Evolutionary conservation across 2,329 filamentous ascomycete species (phyloP).

Genomic region (Cladophialophora carrionii): DNA sequence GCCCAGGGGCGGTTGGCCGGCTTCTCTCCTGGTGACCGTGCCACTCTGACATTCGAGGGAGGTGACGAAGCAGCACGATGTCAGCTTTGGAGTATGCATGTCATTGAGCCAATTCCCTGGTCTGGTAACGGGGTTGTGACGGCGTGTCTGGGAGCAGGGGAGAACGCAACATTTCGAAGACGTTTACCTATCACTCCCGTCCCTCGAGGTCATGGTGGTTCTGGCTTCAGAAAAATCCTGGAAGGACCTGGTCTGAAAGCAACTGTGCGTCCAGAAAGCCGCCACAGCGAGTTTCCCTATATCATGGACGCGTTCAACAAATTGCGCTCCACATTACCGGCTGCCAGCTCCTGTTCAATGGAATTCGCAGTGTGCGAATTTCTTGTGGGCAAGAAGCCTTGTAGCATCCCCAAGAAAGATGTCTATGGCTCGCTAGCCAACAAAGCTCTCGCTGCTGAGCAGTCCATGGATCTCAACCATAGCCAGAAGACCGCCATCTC

Average conservation of each 20-base stretch:
- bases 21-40: background rate
- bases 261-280: constrained; percentile 2
- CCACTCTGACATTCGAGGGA: background rate
- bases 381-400: background rate
- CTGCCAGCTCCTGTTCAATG: background rate
- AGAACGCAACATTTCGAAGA: background rate
- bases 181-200: background rate
- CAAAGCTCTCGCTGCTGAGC: constrained; percentile 9
- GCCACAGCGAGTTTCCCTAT: constrained; percentile 16
- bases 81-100: background rate
- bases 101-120: background rate
- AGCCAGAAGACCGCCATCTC: constrained; percentile 22
- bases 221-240: background rate
- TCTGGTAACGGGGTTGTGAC: background rate
- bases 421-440: constrained; percentile 20
- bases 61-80: too few species aligned
- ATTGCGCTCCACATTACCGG: background rate
- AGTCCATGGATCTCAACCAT: constrained; percentile 22
- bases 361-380: background rate
- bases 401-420: background rate
- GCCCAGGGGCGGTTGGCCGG: background rate
- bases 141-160: background rate
- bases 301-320: constrained; percentile 1
- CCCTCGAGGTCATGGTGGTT: background rate
- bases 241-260: background rate